Evolutionary conservation across 169 alveolate genomes (phyloP).

Genomic region (Miamiensis avidus): DNA sequence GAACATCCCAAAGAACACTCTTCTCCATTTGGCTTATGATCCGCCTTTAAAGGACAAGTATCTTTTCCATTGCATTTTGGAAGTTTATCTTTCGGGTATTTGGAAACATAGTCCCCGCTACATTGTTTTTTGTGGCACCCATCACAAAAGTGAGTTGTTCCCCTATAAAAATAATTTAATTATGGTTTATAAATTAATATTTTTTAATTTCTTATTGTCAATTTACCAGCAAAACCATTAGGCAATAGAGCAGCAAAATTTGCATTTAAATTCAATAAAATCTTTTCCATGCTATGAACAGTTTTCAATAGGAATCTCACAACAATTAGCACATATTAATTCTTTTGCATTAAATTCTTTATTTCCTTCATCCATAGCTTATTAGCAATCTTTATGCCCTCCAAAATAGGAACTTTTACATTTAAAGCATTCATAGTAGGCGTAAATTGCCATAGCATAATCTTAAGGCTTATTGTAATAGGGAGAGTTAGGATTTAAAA

Average conservation of each 20-base stretch:
- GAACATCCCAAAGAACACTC: constrained; percentile 87
- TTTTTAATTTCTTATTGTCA: background rate
- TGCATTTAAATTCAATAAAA: constrained; percentile 84
- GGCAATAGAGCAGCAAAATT: constrained; percentile 81
- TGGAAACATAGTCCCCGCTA: constrained; percentile 82
- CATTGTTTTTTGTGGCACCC: constrained; percentile 82
- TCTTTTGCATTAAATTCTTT: constrained; percentile 75
- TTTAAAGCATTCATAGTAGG: constrained; percentile 84
- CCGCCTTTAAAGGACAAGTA: constrained; percentile 79
- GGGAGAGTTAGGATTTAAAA: constrained; percentile 58
- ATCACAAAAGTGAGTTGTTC: constrained; percentile 89
- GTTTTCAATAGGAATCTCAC: constrained; percentile 67
- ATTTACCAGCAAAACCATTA: constrained; percentile 85
- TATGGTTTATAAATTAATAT: background rate
- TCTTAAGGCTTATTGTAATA: constrained; percentile 72
- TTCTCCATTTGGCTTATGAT: constrained; percentile 89
- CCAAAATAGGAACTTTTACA: constrained; percentile 88
- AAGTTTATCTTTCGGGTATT: constrained; percentile 65
- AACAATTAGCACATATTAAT: constrained; percentile 79
- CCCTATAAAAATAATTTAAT: constrained; percentile 36
- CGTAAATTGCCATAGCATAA: constrained; percentile 76
- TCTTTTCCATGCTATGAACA: constrained; percentile 84
- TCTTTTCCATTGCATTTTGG: constrained; percentile 76
- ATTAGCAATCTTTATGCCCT: constrained; percentile 84
- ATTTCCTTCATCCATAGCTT: constrained; percentile 63